These are phyloP conservation scores for Arachnomyces sp. DNA, from an alignment of 2,329 filamentous ascomycete genomes.

Conservation along the genomic window DNA sequence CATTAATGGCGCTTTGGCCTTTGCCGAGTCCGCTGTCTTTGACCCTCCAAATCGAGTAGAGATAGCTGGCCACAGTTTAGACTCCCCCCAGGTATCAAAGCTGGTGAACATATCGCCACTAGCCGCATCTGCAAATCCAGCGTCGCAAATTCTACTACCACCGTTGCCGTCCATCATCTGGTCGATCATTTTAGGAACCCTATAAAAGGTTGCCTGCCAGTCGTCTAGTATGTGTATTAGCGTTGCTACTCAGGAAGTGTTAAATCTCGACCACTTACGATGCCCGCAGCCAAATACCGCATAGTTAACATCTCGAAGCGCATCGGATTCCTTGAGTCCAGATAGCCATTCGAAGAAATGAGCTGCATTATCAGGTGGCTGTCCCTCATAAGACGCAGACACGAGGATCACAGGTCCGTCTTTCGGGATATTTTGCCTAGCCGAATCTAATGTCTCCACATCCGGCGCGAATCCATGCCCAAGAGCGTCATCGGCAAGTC, in stretches of 20 bases:
- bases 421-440: no score
- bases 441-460: no score
- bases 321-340: no score
- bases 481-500: no score
- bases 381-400: no score
- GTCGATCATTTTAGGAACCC: slow-evolving; percentile 58
- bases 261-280: slow-evolving; percentile 18
- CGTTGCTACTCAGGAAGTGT: slow-evolving; percentile 8
- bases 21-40: no score
- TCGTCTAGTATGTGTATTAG: slow-evolving; percentile 29
- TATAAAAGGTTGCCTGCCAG: slow-evolving; percentile 56
- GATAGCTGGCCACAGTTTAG: slow-evolving; percentile 46
- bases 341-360: no score
- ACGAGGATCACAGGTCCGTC: no score
- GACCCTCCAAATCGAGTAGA: no score
- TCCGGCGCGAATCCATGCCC: no score
- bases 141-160: slow-evolving; percentile 40
- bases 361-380: no score
- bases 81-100: slow-evolving; percentile 62
- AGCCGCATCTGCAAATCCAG: slow-evolving; percentile 55
- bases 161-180: slow-evolving; percentile 45
- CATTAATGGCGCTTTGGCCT: no score
- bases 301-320: slow-evolving; percentile 52
- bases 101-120: slow-evolving; percentile 60
- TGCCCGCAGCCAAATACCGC: slow-evolving; percentile 65